Evolutionary conservation across 2,329 filamentous ascomycete species (phyloP), one percentile per base, ranked within the genome.

Genomic region (Pestalotiopsis sp.): DNA sequence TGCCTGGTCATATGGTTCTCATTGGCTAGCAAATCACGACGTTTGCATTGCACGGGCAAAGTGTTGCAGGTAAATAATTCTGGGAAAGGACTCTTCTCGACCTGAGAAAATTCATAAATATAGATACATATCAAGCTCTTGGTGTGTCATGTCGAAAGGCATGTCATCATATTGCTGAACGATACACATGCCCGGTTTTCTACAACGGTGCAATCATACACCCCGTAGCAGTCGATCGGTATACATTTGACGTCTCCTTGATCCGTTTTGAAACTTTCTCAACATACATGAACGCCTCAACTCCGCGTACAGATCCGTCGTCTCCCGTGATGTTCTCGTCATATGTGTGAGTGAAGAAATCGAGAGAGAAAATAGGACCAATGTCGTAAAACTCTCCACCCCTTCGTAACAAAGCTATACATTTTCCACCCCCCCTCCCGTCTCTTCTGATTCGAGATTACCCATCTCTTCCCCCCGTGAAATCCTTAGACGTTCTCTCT

Each of bases 401-500:
- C 59, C 38, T 6, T 45, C n/a, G 31, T 36, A 36, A 36, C 31
- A 20, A 20, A 12, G 38, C 45, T 36, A 64, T 39, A 27, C 27
- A 27, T 12, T 59, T 13, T 59, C 57, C 12, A 12, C 6, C 57
- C 14, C 6, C 57, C 14, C 23, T 36, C 20, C 23, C n/a, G 5
- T 23, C n/a, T 59, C 27, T 27, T 12, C 14, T 5, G 12, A 59
- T 14, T 9, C 20, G 57, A 58, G 27, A 45, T n/a, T 5, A 60
- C 79, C 3, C 31, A 17, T n/a, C 27, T 36, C 27, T 27, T 17
- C 23, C 23, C 11, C 17, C 5, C n/a, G 27, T 23, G 20, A 20
- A 27, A 14, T 39, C 31, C 49, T 25, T 78, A 92, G 76, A 93
- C 86, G 71, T 92, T 86, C 82, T 94, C 92, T 69, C 86, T 84